Conservation (phyloP, 345 rosid species). For the Acer campestre region DNA sequence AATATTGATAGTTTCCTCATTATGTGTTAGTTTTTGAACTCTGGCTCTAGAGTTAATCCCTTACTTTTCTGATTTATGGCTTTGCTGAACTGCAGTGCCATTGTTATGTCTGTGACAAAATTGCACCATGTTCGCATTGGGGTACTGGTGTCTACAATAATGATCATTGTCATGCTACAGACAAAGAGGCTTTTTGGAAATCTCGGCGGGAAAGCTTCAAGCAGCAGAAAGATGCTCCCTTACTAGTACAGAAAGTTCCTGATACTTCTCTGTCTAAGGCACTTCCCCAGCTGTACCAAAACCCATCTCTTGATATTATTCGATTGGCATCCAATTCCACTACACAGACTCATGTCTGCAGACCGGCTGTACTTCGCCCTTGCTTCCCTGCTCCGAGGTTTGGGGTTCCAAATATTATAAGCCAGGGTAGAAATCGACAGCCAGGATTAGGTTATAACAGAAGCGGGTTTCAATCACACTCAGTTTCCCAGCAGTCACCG, state of each 20-base stretch:
- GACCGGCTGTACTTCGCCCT: constrained; percentile 30
- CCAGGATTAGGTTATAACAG: constrained; percentile 10
- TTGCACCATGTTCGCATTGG: constrained; percentile 78
- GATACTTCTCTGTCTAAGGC: constrained; percentile 22
- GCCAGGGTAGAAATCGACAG: constrained; percentile 28
- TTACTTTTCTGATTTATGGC: constrained; percentile 5
- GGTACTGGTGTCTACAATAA: constrained; percentile 35
- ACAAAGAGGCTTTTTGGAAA: constrained; percentile 67
- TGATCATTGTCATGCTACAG: constrained; percentile 89
- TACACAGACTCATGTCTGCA: constrained; percentile 18
- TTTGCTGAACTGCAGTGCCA: constrained; percentile 64
- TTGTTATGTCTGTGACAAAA: constrained; percentile 85
- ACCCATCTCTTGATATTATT: constrained; percentile 17
- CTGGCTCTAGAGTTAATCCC: background rate
- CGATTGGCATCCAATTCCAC: constrained; percentile 15
- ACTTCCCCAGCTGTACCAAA: constrained; percentile 26
- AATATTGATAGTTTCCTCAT: background rate
- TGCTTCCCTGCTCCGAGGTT: constrained; percentile 47
- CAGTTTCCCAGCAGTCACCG: constrained; percentile 19
- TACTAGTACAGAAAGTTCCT: constrained; percentile 28
- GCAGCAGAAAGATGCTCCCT: constrained; percentile 29
- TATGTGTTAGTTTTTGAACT: background rate
- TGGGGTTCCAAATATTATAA: constrained; percentile 32
- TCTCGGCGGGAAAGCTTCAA: constrained; percentile 48
- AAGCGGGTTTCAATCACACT: constrained; percentile 28